A percentile compares a stretch with the other conserved stretches of the same genome.
phyloP scores from a whole-genome alignment of 257 asterid species.

The Penstemon newberryi region DNA sequence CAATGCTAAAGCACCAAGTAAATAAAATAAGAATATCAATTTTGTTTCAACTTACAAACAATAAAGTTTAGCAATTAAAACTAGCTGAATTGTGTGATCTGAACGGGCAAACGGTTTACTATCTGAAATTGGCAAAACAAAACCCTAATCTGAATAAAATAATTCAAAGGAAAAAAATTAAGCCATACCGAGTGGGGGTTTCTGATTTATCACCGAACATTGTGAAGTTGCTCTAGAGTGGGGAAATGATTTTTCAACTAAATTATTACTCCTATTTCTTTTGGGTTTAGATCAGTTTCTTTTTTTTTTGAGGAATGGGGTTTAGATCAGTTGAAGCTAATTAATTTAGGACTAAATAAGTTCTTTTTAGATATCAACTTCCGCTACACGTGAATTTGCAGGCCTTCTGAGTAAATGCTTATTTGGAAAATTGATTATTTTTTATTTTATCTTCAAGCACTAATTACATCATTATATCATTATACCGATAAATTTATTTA shows the following conservation, averaged over 20 bases:
- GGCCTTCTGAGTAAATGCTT: no score
- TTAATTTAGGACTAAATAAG: no score
- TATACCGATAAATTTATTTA: no score
- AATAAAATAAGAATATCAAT: no score
- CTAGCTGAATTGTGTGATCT: slow-evolving; percentile 2
- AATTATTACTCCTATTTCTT: not conserved
- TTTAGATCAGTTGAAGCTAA: not conserved
- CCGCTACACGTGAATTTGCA: no score
- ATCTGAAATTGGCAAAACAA: not conserved
- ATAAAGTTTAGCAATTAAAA: not conserved
- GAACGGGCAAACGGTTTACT: slow-evolving; percentile 15
- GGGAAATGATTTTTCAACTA: slow-evolving; percentile 18
- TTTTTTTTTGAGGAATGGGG: no score
- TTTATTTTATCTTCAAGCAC: no score
- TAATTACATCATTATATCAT: no score
- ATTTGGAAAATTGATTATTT: no score
- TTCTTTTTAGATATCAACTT: no score
- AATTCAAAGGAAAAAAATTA: slow-evolving; percentile 19
- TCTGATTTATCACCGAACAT: slow-evolving; percentile 67
- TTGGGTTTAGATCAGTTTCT: not conserved
- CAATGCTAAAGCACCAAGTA: slow-evolving; percentile 6
- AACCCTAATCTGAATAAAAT: slow-evolving; percentile 21
- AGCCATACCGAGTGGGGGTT: slow-evolving; percentile 73
- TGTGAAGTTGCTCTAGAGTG: slow-evolving; percentile 23
- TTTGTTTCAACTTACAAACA: no score